A percentile compares a stretch with the other conserved stretches of the same genome.
phyloP scores from a whole-genome alignment of 2,329 filamentous ascomycete species.

The Arthrobotrys iridis region DNA sequence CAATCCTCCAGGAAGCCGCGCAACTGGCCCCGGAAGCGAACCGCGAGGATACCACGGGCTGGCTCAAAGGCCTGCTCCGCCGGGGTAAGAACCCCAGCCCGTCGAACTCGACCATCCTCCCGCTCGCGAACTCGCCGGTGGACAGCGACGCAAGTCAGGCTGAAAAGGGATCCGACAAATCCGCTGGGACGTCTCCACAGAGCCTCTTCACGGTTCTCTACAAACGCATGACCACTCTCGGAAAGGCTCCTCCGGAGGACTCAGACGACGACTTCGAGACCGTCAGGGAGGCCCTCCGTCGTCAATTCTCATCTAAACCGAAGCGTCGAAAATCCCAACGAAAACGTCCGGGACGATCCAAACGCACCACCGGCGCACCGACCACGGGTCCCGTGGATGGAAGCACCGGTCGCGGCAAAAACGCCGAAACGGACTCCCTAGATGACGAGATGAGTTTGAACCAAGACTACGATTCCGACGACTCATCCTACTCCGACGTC shows the following conservation, averaged over 20 bases:
- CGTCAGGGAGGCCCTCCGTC: slow-evolving; percentile 35
- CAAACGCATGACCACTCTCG: slow-evolving; percentile 35
- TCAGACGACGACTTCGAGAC: slow-evolving; percentile 56
- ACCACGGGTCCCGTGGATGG: too few relatives aligned
- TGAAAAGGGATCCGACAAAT: slow-evolving; percentile 26
- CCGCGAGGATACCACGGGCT: slow-evolving; percentile 17
- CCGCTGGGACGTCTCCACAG: background rate
- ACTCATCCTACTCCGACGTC: slow-evolving; percentile 35
- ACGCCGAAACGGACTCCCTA: slow-evolving; percentile 15
- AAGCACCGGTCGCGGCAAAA: slow-evolving; percentile 57
- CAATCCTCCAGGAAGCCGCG: slow-evolving; percentile 47
- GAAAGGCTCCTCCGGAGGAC: background rate
- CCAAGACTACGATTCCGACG: slow-evolving; percentile 27
- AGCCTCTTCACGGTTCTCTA: slow-evolving; percentile 33
- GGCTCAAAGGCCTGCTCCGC: slow-evolving; percentile 29
- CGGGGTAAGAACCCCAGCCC: slow-evolving; percentile 23
- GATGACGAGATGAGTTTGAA: slow-evolving; percentile 43
- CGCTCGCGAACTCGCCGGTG: slow-evolving; percentile 26
- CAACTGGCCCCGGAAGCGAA: slow-evolving; percentile 21
- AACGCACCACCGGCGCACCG: slow-evolving; percentile 53
- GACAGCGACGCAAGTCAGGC: slow-evolving; percentile 53
- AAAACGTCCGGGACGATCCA: background rate
- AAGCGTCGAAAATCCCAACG: slow-evolving; percentile 16
- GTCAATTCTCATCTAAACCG: slow-evolving; percentile 37
- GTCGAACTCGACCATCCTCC: slow-evolving; percentile 37